Conservation (phyloP, 2,329 filamentous ascomycete genomes). For the Xylariales sp. region DNA sequence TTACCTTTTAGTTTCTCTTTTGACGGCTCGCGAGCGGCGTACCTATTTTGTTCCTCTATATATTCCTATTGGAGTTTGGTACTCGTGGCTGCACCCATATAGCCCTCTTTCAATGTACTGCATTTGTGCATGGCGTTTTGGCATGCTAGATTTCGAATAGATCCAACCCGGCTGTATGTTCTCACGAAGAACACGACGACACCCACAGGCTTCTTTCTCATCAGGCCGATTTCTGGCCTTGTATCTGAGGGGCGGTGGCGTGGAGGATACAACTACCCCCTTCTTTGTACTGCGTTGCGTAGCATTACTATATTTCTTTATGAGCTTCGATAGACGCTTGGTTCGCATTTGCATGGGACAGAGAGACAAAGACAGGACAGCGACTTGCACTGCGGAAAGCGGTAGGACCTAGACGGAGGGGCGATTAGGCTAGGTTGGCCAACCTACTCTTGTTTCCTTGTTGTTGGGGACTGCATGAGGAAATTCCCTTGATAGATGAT, state of each 20-base stretch:
- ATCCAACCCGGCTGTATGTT: background rate
- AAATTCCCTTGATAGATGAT: background rate
- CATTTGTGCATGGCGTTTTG: constrained; percentile 14
- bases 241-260: constrained; percentile 3
- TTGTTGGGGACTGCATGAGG: constrained; percentile 8
- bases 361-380: background rate
- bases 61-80: background rate
- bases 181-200: constrained; percentile 1
- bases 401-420: no score
- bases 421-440: no score
- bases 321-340: background rate
- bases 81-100: background rate
- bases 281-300: constrained; percentile 4
- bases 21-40: background rate
- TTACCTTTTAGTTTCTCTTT: background rate
- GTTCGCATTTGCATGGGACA: constrained; percentile 3
- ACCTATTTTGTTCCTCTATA: background rate
- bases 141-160: constrained; percentile 14
- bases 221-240: background rate
- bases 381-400: background rate
- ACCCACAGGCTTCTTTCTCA: constrained; percentile 6
- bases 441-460: background rate
- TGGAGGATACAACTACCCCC: constrained; percentile 5
- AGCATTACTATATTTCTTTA: constrained; percentile 10
- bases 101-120: background rate